These are phyloP conservation scores for Pythium aquatile DNA, from an alignment of 352 stramenopile genomes.

Conservation along the genomic window DNA sequence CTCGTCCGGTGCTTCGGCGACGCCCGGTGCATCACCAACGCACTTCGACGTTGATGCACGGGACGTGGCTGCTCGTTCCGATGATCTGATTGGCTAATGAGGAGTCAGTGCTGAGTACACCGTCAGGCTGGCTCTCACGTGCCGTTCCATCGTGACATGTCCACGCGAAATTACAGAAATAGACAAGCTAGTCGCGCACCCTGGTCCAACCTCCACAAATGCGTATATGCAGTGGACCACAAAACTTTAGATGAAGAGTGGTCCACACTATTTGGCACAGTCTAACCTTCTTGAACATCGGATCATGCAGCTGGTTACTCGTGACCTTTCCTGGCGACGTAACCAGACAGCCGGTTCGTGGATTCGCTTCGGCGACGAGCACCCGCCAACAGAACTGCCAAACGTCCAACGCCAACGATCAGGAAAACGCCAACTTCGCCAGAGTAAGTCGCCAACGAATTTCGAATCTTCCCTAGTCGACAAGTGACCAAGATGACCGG, in stretches of 20 bases:
- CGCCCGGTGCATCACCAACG: slow-evolving; percentile 24
- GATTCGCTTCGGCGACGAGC: not conserved
- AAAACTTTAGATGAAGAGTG: not conserved
- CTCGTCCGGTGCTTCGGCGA: slow-evolving; percentile 28
- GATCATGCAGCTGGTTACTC: not conserved
- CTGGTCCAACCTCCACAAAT: not conserved
- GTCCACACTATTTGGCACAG: not conserved
- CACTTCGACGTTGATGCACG: slow-evolving; percentile 23
- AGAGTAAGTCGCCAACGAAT: not conserved
- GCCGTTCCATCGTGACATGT: slow-evolving; percentile 1
- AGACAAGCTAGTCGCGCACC: not conserved
- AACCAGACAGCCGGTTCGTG: not conserved
- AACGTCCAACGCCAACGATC: not conserved
- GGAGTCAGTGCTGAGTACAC: not conserved
- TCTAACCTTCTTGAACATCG: not conserved
- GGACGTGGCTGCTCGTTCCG: slow-evolving; percentile 22
- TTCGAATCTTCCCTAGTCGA: not conserved
- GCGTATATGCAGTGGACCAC: not conserved
- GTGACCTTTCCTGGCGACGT: not conserved
- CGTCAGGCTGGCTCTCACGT: not conserved
- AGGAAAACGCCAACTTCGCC: slow-evolving; percentile 3
- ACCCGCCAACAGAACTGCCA: slow-evolving; percentile 3
- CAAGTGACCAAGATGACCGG: not conserved
- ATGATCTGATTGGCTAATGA: slow-evolving; percentile 21
- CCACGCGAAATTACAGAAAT: not conserved